Evolutionary conservation across 1,284 basidiomycete genomes (phyloP), one percentile per base, ranked within the genome.

Genomic region (Amylostereum areolatum): DNA sequence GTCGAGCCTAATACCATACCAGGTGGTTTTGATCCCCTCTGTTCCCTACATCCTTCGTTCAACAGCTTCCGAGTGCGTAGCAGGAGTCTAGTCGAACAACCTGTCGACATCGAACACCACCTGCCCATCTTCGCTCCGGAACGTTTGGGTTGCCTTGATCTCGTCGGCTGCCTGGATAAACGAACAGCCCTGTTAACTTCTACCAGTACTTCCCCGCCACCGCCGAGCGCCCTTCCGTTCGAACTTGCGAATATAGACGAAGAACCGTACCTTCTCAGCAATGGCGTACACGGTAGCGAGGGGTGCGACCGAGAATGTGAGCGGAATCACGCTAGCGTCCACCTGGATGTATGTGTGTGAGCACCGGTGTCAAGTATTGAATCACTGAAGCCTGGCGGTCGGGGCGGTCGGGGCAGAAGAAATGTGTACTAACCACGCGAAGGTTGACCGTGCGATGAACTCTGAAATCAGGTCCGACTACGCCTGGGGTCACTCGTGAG

Each of bases 361-460:
- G 18, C 18, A 18, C 18, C 18, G 18, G 18, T 18, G 18, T 18
- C 18, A 18, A 18, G 18, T 18, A 18, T 18, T 18, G 18, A 18
- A 18, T 18, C 18, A 18, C 18, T 18, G 5, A 33, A 27, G 48
- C 27, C 40, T 30, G 32, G 50, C 48, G 25, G 45, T 31, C 3
- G 47, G 42, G 35, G 46, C 29, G 31, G 47, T 31, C 18, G 50
- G 53, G 27, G 43, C 44, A 57, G 58, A 45, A 33, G 62, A 35
- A 35, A 8, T 35, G 34, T 8, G 9, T 9, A n/a, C 34, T 35
- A 8, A 35, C 64, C 29, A 62, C 59, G n/a, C 57, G 67, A 51
- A 64, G 60, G 62, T 68, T 72, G 56, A 55, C 51, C 1, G 77
- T 75, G 34, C 76, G 78, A 62, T 81, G 77, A 1, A 83, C 78